phyloP scores from a whole-genome alignment of 208 protist genomes.

The Histomonas meleagridis region DNA sequence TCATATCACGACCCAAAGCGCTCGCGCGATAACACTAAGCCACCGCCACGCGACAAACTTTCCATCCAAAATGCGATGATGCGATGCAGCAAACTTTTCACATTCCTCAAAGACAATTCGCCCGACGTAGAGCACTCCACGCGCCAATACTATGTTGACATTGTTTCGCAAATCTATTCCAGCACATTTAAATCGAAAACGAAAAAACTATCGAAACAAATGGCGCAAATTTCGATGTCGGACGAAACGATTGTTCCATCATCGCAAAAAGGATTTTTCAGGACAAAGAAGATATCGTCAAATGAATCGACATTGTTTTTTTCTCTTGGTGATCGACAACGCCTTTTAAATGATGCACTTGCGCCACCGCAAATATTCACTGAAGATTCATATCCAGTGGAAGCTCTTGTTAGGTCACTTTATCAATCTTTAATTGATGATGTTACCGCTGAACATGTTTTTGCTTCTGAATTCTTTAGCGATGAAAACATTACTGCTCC shows the following conservation, averaged over 20 bases:
- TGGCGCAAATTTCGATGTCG: constrained; percentile 33
- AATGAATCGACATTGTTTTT: constrained; percentile 15
- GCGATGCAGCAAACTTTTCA: background rate
- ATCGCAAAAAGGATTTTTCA: background rate
- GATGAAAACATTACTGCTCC: constrained; percentile 4
- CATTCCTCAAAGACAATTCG: background rate
- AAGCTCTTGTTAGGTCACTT: background rate
- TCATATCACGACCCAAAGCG: too few relatives aligned
- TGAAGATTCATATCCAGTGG: background rate
- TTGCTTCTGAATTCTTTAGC: background rate
- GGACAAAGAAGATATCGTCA: background rate
- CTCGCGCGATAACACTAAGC: too few relatives aligned
- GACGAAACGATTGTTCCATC: constrained; percentile 1
- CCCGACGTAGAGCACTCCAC: background rate
- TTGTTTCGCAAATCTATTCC: background rate
- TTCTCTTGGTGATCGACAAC: background rate
- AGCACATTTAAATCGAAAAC: background rate
- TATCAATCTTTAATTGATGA: background rate
- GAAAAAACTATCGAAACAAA: background rate
- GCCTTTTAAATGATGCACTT: background rate
- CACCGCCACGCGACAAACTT: background rate
- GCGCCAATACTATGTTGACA: background rate
- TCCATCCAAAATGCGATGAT: background rate
- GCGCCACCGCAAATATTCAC: background rate
- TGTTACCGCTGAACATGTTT: background rate